Base-by-base conservation (phyloP, 108 stramenopile species). In the Pseudonitzschia multiseries region DNA sequence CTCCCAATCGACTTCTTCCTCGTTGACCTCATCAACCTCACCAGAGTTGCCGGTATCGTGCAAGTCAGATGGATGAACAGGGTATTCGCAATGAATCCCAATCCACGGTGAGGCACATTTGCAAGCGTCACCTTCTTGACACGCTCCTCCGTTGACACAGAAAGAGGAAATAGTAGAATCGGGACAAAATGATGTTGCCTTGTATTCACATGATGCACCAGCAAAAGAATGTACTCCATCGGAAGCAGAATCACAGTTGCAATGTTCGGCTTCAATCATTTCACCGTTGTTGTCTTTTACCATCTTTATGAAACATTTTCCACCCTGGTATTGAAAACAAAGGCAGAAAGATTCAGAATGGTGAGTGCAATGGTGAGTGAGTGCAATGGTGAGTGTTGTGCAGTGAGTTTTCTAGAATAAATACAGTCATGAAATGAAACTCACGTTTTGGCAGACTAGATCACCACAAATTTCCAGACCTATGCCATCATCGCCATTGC, bases 371-470 rank as follows among this genome's bases (percentile, higher is more conserved):
- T n/a, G n/a, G n/a, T n/a, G n/a, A n/a, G n/a, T n/a, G n/a, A n/a
- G n/a, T n/a, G n/a, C n/a, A n/a, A n/a, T n/a, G n/a, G n/a, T n/a
- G n/a, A n/a, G n/a, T n/a, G n/a, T n/a, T n/a, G n/a, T n/a, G n/a
- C 32, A 17, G 8, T 15, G 14, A 5, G 26, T 24, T 8, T 2
- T 26, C 22, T 8, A 60, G 6, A 14, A 4, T 10, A 8, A 60
- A 20, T 15, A 32, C 27, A 26, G 29, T 18, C 24, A 40, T 29
- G 62, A 36, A 63, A 36, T 1, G n/a, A n/a, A 63, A 63, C 62
- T 63, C n/a, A 67, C 72, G 36, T 79, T 79, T n/a, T 65, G 48
- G 60, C 79, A 79, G 22, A 68, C 26, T 21, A 72, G 64, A 46
- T 68, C 31, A 31, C 77, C 77, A 62, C 77, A 78, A 8, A 20